These are phyloP conservation scores for Dichotomopilus funicola DNA, from an alignment of 2,329 filamentous ascomycete species.

Conservation along the genomic window DNA sequence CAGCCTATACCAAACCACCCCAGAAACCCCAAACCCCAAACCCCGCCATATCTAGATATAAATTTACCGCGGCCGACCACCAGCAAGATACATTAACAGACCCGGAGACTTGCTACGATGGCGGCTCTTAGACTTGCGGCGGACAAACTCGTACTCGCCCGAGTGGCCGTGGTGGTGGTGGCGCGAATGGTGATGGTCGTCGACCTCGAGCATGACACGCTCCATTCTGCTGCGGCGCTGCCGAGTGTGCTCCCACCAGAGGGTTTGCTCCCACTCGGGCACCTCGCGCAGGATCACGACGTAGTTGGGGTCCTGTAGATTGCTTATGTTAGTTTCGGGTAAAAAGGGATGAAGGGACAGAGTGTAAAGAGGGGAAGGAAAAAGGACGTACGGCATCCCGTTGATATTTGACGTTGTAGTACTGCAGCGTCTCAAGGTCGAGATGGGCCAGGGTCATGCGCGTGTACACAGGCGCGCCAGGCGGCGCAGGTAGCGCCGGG, in stretches of 20 bases:
- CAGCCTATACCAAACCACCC: too few relatives aligned
- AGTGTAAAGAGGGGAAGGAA: neutral
- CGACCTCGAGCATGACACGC: slow-evolving; percentile 41
- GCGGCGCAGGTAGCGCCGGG: slow-evolving; percentile 30
- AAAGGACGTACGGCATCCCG: slow-evolving; percentile 45
- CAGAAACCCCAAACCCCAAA: too few relatives aligned
- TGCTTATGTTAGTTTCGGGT: too few relatives aligned
- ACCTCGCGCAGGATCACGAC: slow-evolving; percentile 70
- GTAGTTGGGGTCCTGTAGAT: slow-evolving; percentile 55
- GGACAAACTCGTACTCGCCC: slow-evolving; percentile 48
- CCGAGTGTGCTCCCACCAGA: slow-evolving; percentile 65
- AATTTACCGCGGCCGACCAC: slow-evolving; percentile 37
- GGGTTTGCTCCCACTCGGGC: slow-evolving; percentile 62
- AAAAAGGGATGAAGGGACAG: neutral
- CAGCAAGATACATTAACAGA: slow-evolving; percentile 52
- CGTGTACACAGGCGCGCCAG: slow-evolving; percentile 47
- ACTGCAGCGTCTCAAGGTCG: slow-evolving; percentile 54
- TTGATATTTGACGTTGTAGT: slow-evolving; percentile 51
- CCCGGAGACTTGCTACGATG: slow-evolving; percentile 51
- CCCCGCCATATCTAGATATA: too few relatives aligned
- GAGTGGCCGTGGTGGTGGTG: slow-evolving; percentile 30
- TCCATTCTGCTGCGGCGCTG: slow-evolving; percentile 45
- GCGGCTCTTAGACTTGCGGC: slow-evolving; percentile 45
- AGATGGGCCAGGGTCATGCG: slow-evolving; percentile 57
- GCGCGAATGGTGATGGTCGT: slow-evolving; percentile 33